Percentiles rank a stretch among this genome's conserved stretches.
Conservation (phyloP, 805 yeast species). For the Blastobotrys chiropterorum region DNA sequence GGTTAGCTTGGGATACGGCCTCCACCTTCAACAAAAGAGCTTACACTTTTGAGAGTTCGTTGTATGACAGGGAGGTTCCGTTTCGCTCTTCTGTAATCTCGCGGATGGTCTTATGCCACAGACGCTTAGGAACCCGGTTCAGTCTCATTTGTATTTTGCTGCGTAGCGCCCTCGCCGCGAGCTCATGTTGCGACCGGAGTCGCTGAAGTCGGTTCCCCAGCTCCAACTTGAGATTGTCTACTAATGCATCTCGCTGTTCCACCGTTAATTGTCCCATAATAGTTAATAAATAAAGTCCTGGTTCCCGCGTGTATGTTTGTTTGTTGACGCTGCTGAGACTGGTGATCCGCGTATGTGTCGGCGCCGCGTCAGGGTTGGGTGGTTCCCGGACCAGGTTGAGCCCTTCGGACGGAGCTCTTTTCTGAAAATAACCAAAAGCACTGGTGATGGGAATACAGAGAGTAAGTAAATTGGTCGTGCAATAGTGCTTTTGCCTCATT, state of each 20-base stretch:
- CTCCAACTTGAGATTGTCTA: constrained; percentile 15
- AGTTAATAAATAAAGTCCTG: constrained; percentile 15
- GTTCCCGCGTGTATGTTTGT: neutral
- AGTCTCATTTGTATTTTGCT: constrained; percentile 38
- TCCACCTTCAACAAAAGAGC: neutral
- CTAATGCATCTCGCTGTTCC: constrained; percentile 1
- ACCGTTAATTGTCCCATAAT: neutral
- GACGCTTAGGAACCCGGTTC: constrained; percentile 42
- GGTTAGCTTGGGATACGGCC: neutral
- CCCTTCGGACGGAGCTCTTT: too few relatives aligned
- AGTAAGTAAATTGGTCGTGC: too few relatives aligned
- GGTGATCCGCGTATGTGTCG: too few relatives aligned
- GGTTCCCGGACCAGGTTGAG: too few relatives aligned
- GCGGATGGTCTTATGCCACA: constrained; percentile 39
- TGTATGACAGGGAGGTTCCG: neutral
- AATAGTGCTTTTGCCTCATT: too few relatives aligned
- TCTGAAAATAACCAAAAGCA: too few relatives aligned
- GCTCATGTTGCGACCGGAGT: constrained; percentile 26
- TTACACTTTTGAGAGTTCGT: neutral
- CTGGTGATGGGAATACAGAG: too few relatives aligned
- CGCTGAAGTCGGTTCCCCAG: constrained; percentile 28
- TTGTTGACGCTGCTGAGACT: neutral
- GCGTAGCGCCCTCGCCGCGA: constrained; percentile 29
- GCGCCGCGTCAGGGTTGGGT: too few relatives aligned
- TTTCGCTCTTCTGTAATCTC: constrained; percentile 23